These are phyloP conservation scores for Phytophthora multivora DNA, from an alignment of 352 stramenopile species.

Conservation along the genomic window DNA sequence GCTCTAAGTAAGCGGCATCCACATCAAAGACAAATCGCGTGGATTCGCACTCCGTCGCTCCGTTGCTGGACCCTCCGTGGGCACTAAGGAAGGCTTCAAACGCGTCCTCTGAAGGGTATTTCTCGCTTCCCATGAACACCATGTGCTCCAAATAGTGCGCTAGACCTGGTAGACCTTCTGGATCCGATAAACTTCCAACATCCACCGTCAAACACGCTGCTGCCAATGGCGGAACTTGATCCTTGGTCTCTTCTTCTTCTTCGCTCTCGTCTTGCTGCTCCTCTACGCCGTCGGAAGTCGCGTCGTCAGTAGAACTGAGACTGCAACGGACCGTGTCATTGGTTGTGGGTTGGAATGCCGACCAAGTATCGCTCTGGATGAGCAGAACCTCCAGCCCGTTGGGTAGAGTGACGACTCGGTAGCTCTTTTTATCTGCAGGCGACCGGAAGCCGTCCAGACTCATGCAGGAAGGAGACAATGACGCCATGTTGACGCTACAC, in stretches of 20 bases:
- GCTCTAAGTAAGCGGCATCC: conserved; percentile 42
- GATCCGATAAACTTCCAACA: conserved; percentile 67
- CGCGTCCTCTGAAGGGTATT: conserved; percentile 92
- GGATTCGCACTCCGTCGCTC: conserved; percentile 89
- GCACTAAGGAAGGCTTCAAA: conserved; percentile 89
- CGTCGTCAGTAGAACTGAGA: conserved; percentile 18
- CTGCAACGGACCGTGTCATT: conserved; percentile 4
- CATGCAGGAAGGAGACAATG: conserved; percentile 2
- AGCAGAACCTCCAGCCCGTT: conserved; percentile 76
- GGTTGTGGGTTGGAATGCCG: not conserved
- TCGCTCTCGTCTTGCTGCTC: conserved; percentile 12
- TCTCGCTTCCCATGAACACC: conserved; percentile 92
- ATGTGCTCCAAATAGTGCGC: conserved; percentile 93
- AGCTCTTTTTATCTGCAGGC: conserved; percentile 70
- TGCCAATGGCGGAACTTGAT: conserved; percentile 33
- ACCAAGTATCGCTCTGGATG: conserved; percentile 48
- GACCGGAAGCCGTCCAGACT: conserved; percentile 61
- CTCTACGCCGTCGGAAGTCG: conserved; percentile 20
- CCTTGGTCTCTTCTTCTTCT: conserved; percentile 1
- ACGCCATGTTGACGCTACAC: not conserved
- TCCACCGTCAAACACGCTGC: conserved; percentile 62
- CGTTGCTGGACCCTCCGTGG: conserved; percentile 91
- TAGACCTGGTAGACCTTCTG: conserved; percentile 56
- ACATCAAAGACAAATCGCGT: conserved; percentile 94
- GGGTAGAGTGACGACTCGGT: conserved; percentile 62